A percentile compares a stretch with the other conserved stretches of the same genome.
Conservation (phyloP, 176 grass and related monocot species). For the Olyra latifolia region DNA sequence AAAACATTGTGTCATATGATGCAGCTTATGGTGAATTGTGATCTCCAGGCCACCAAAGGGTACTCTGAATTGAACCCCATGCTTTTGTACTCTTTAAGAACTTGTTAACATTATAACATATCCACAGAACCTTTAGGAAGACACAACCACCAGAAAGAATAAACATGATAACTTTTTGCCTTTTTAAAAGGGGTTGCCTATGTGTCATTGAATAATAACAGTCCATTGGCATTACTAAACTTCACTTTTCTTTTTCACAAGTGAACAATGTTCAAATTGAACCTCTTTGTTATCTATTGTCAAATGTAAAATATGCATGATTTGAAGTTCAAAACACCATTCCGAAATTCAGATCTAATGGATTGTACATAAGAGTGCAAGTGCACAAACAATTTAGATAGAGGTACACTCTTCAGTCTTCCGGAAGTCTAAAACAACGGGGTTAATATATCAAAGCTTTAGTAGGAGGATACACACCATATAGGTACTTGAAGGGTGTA, state of each 20-base stretch:
- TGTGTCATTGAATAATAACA: neutral
- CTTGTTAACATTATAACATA: too few relatives aligned
- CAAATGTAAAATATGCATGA: neutral
- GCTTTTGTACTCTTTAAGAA: too few relatives aligned
- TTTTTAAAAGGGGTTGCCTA: neutral
- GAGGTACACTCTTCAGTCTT: neutral
- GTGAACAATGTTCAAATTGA: neutral
- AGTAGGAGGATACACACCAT: constrained; percentile 62
- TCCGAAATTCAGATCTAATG: constrained; percentile 14
- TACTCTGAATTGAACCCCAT: neutral
- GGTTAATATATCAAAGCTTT: neutral
- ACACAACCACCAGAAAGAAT: neutral
- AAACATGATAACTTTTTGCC: neutral
- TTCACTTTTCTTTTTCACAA: neutral
- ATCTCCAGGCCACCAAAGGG: neutral
- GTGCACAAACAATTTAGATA: neutral
- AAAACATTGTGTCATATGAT: neutral
- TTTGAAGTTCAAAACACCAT: neutral
- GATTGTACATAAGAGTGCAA: neutral
- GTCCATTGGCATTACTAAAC: neutral
- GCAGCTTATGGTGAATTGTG: neutral
- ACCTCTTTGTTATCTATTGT: neutral
- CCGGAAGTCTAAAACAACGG: neutral
- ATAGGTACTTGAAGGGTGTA: constrained; percentile 91
- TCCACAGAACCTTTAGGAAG: neutral